Conservation (phyloP, 169 alveolate species). For the Babesia gibsoni region DNA sequence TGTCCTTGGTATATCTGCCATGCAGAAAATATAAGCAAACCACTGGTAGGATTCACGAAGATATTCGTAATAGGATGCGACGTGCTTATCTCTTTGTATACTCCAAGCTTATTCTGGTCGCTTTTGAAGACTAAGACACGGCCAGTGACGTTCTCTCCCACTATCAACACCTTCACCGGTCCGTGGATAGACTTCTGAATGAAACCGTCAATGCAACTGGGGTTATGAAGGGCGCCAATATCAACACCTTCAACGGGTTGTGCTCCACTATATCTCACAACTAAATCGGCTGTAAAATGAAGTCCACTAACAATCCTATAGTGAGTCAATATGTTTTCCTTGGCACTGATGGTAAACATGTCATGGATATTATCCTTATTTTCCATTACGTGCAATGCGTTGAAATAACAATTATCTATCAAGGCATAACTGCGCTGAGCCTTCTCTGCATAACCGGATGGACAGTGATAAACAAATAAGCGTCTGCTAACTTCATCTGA, state of each 20-base stretch:
- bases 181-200: neutral
- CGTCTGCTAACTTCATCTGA: conserved; percentile 46
- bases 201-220: conserved; percentile 33
- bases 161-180: neutral
- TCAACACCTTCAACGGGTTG: neutral
- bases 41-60: neutral
- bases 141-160: conserved; percentile 48
- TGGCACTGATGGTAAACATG: conserved; percentile 35
- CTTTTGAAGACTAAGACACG: conserved; percentile 33
- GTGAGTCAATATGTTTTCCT: neutral
- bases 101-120: neutral
- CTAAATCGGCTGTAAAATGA: neutral
- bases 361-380: neutral
- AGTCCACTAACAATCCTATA: neutral
- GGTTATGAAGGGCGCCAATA: conserved; percentile 8
- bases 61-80: neutral
- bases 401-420: conserved; percentile 9
- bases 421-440: neutral
- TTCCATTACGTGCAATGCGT: neutral
- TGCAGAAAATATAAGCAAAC: conserved; percentile 24
- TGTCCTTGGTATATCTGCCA: conserved; percentile 41
- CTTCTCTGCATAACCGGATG: neutral
- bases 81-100: conserved; percentile 41
- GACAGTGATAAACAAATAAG: neutral
- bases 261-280: neutral